Base-by-base conservation (phyloP, 2,329 filamentous ascomycete species). In the Monilinia aucupariae region DNA sequence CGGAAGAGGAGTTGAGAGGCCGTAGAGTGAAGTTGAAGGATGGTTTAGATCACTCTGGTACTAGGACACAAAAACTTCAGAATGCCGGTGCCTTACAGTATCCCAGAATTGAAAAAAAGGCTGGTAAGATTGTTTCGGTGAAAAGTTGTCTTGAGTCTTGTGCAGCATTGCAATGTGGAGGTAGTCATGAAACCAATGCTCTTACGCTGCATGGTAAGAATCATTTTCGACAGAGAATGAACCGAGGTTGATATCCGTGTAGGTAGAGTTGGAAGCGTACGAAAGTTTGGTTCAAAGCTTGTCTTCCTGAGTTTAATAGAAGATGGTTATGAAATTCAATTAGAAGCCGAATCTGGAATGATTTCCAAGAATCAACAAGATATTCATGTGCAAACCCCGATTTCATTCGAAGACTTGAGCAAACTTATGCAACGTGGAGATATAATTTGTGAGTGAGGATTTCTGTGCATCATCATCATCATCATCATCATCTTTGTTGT, bases 221-320 rank as follows among this genome's bases (percentile, higher is more conserved):
- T n/a, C 17, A 10, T 52, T 27, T 47, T 54, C 30, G n/a, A 30
- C 27, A 53, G 48, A 45, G 12, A 30, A 27, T 25, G 41, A 47
- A 56, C 25, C 20, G 39, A 48, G 32, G 41, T 55, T 61, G 32
- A 61, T 61, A 20, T 61, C 25, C 39, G 20, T 55, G 27, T 55
- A 61, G 91, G 92, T 75, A 91, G 91, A 73, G 81, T 96, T 67
- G 81, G 82, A 89, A 72, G 89, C 91, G 66, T 80, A 84, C 54
- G 82, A 85, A 61, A 25, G 37, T 17, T 37, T 8, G 87, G 92
- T 68, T 87, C 85, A 69, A 91, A 89, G 76, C 85, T 99, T 69
- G 80, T 91, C 67, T 99, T 99, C 75, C 75, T 97, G 68, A 89
- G 94, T 76, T 78, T 97, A 56, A 80, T 86, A 68, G 86, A 91